phyloP scores from a whole-genome alignment of 2,329 filamentous ascomycete species.

The Alternaria viburni region DNA sequence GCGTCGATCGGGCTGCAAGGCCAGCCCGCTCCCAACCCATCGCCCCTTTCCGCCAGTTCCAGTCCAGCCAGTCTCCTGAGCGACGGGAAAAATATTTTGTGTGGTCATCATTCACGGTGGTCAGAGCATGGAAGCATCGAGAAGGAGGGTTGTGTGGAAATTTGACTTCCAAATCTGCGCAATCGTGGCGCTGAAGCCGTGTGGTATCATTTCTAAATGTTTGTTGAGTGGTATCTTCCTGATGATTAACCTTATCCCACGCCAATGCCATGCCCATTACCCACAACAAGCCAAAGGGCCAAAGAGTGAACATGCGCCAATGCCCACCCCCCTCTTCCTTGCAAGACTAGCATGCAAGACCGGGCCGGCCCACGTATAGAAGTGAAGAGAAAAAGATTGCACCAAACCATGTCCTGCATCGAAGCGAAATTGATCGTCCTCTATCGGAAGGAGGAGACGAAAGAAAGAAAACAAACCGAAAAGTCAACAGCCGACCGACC shows the following conservation, averaged over 20 bases:
- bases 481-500: slow-evolving; percentile 25
- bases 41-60: not conserved
- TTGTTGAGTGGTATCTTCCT: slow-evolving; percentile 12
- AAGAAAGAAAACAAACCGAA: slow-evolving; percentile 3
- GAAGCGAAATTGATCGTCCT: slow-evolving; percentile 16
- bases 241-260: slow-evolving; percentile 1
- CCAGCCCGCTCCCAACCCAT: not conserved
- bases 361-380: slow-evolving; percentile 14
- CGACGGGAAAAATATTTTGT: not conserved
- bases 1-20: not conserved
- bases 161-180: not conserved
- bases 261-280: not conserved
- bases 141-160: not conserved
- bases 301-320: slow-evolving; percentile 14
- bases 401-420: slow-evolving; percentile 29
- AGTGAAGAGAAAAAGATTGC: slow-evolving; percentile 9
- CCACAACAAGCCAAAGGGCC: slow-evolving; percentile 1
- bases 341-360: slow-evolving; percentile 1
- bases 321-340: slow-evolving; percentile 9
- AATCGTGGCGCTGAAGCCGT: slow-evolving; percentile 16
- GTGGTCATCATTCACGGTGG: not conserved
- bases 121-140: not conserved
- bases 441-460: slow-evolving; percentile 7
- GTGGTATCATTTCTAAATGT: slow-evolving; percentile 32
- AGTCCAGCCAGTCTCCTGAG: not conserved